A percentile compares a stretch with the other conserved stretches of the same genome.
phyloP scores from a whole-genome alignment of 2,329 filamentous ascomycete genomes.

The Ilyonectria sp. region DNA sequence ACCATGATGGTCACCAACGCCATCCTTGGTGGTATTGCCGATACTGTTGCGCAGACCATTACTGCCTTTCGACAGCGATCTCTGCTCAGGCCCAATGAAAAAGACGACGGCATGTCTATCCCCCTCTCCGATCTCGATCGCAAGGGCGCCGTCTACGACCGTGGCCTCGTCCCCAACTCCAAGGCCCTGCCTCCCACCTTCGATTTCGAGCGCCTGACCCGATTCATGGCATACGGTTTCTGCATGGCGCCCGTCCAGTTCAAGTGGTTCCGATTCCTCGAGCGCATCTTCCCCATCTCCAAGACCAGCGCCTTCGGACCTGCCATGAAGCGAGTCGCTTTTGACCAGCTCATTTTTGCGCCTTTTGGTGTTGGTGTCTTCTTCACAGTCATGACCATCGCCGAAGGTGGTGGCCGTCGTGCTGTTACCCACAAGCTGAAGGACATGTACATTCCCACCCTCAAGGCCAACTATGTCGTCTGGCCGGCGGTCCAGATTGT shows the following conservation, averaged over 20 bases:
- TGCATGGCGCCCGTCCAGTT: slow-evolving; percentile 96
- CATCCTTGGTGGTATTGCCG: slow-evolving; percentile 93
- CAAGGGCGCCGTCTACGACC: slow-evolving; percentile 78
- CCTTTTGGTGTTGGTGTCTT: slow-evolving; percentile 90
- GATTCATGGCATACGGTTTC: slow-evolving; percentile 98
- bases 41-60: slow-evolving; percentile 95
- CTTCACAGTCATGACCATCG: slow-evolving; percentile 96
- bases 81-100: slow-evolving; percentile 72
- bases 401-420: slow-evolving; percentile 89
- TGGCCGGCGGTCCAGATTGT: slow-evolving; percentile 97
- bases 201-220: slow-evolving; percentile 93
- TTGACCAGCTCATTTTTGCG: slow-evolving; percentile 95
- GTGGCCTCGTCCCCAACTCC: slow-evolving; percentile 76
- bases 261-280: slow-evolving; percentile 94
- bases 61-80: slow-evolving; percentile 83
- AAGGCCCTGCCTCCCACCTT: slow-evolving; percentile 83
- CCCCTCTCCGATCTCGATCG: slow-evolving; percentile 91
- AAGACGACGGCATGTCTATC: slow-evolving; percentile 83
- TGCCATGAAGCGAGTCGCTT: slow-evolving; percentile 89
- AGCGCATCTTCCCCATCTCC: slow-evolving; percentile 85
- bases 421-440: slow-evolving; percentile 88
- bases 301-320: slow-evolving; percentile 82
- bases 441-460: slow-evolving; percentile 92
- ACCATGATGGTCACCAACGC: slow-evolving; percentile 99
- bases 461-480: slow-evolving; percentile 95